Base-by-base conservation (phyloP, 2,329 filamentous ascomycete species). In the Neopestalotiopsis rosae region DNA sequence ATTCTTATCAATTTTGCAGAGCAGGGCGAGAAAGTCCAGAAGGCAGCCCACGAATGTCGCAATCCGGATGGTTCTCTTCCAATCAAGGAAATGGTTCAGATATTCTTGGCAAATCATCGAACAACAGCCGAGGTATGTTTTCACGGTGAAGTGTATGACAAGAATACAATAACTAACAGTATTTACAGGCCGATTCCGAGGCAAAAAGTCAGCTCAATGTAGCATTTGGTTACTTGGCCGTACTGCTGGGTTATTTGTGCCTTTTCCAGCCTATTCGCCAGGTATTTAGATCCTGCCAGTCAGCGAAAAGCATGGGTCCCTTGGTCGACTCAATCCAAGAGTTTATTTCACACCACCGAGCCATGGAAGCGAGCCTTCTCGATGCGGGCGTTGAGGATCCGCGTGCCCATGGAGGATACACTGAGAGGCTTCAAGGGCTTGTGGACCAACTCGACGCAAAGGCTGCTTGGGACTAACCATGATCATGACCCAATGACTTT, bases 1-100 rank as follows among this genome's bases (percentile, higher is more conserved):
- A 89, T 94, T 28, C 88, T 95, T 80, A 97, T 97, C 79, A 98
- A 98, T 75, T 88, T 98, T 67, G 89, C 93, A 9, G 94, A 97
- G 78, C 91, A 94, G 76, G 94, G 90, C 75, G 84, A 89, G 17
- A 79, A 84, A 28, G 91, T 92, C 13, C 85, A 91, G 66, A 78
- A 81, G 61, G 82, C 75, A 70, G 83, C 79, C 76, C 87, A 78
- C 72, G 88, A 76, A 70, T 77, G 70, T 72, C 79, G 71, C 61
- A 68, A 79, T 76, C 20, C 38, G 12, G 67, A 79, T 71, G 52
- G 75, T 76, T 69, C 81, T 78, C 75, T 83, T 63, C 76, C 89
- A 7, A 80, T 94, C 45, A 86, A 90, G 63, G 81, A 81, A 64
- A 84, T 97, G 45, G 84, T 93, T 40, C 80, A 81, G 52, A 82